Percentiles rank a stretch among this genome's conserved stretches.
phyloP scores from a whole-genome alignment of 2,329 filamentous ascomycete species.

The Phaeosphaeriaceae sp. region DNA sequence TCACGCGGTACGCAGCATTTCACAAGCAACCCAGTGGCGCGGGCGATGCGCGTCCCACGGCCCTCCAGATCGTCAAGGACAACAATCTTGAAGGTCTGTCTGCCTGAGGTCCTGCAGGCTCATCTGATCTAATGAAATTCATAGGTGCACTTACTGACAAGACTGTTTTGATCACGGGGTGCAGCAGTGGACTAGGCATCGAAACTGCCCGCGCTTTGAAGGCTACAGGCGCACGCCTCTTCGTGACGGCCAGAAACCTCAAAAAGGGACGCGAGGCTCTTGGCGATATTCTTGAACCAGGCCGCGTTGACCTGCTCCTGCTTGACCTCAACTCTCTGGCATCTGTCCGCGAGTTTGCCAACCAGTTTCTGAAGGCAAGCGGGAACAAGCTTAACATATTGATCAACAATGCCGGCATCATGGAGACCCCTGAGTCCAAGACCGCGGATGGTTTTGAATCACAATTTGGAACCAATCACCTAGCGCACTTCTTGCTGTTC shows the following conservation, averaged over 20 bases:
- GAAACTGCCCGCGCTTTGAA: slow-evolving; percentile 50
- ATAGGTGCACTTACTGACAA: slow-evolving; percentile 37
- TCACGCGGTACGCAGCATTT: slow-evolving; percentile 14
- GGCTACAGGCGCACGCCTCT: slow-evolving; percentile 57
- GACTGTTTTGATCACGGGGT: slow-evolving; percentile 34
- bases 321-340: slow-evolving; percentile 31
- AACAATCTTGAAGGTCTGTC: slow-evolving; percentile 29
- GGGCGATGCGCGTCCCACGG: slow-evolving; percentile 52
- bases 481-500: slow-evolving; percentile 64
- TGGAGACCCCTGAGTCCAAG: slow-evolving; percentile 29
- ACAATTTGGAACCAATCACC: slow-evolving; percentile 63
- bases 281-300: slow-evolving; percentile 27
- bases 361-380: slow-evolving; percentile 25
- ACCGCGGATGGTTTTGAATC: slow-evolving; percentile 53
- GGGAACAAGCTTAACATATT: slow-evolving; percentile 25
- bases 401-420: slow-evolving; percentile 30
- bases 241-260: slow-evolving; percentile 50
- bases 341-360: slow-evolving; percentile 25
- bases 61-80: slow-evolving; percentile 50
- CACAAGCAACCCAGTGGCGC: slow-evolving; percentile 36
- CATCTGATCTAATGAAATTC: neutral
- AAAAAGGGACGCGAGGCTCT: slow-evolving; percentile 28
- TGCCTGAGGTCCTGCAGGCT: neutral
- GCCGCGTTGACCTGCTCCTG: slow-evolving; percentile 28
- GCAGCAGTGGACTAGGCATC: slow-evolving; percentile 32